phyloP scores from a whole-genome alignment of 495 filamentous ascomycete genomes.

The Cercophora samala region DNA sequence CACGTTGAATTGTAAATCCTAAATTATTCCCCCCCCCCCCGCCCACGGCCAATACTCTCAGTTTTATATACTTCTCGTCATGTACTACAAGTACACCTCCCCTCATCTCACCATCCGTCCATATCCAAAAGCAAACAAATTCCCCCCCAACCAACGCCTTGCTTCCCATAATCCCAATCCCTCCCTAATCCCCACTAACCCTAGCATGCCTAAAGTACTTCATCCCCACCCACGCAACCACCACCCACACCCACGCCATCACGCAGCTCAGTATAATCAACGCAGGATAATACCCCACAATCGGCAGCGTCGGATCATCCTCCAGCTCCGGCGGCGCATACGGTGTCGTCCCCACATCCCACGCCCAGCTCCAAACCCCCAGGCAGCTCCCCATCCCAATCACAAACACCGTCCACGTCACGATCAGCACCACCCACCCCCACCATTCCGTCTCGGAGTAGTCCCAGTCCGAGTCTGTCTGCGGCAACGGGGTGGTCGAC shows the following conservation, averaged over 20 bases:
- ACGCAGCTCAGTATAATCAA: constrained; percentile 87
- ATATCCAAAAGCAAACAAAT: not conserved
- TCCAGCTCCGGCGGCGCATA: constrained; percentile 90
- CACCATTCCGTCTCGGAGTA: constrained; percentile 93
- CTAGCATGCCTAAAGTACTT: constrained; percentile 98
- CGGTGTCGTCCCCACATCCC: constrained; percentile 96
- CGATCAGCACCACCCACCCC: constrained; percentile 87
- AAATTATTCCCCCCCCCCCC: too few relatives aligned
- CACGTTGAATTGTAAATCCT: too few relatives aligned
- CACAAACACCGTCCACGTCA: constrained; percentile 93
- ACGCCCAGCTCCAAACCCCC: constrained; percentile 99
- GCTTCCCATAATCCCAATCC: not conserved
- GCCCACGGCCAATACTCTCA: too few relatives aligned
- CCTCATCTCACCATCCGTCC: too few relatives aligned
- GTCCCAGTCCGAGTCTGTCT: constrained; percentile 62
- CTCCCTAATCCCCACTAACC: constrained; percentile 54
- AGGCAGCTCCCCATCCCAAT: constrained; percentile 93
- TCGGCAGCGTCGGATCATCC: constrained; percentile 88
- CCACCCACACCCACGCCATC: constrained; percentile 99
- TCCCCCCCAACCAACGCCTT: not conserved
- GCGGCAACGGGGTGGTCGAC: constrained; percentile 39
- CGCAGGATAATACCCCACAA: constrained; percentile 95
- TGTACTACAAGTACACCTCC: too few relatives aligned
- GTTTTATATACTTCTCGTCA: too few relatives aligned
- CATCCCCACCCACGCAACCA: constrained; percentile 96